phyloP scores from a whole-genome alignment of 2,329 filamentous ascomycete species.

The Acephala macrosclerotiorum region DNA sequence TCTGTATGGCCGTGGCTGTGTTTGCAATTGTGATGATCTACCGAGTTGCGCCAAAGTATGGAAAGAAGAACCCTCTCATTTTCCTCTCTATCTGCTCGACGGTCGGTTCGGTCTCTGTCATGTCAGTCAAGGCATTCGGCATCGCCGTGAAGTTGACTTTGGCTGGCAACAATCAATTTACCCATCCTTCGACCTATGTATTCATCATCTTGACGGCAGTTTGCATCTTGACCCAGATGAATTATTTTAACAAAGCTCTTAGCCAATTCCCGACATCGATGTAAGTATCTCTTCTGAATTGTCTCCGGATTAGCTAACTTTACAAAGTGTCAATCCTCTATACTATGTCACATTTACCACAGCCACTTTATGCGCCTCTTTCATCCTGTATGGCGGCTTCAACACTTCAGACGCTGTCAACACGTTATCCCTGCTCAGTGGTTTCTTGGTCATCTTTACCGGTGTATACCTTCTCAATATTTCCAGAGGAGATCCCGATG shows the following conservation, averaged over 20 bases:
- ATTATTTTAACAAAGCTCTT: conserved; percentile 99
- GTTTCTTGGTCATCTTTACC: conserved; percentile 93
- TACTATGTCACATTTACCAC: conserved; percentile 99
- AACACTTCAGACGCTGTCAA: conserved; percentile 93
- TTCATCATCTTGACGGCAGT: conserved; percentile 93
- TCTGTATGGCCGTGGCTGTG: conserved; percentile 78
- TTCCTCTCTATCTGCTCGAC: conserved; percentile 98
- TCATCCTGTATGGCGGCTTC: conserved; percentile 95
- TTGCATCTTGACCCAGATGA: conserved; percentile 99
- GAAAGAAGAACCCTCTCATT: conserved; percentile 94
- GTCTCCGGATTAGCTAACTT: conserved; percentile 22
- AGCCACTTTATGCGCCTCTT: conserved; percentile 90
- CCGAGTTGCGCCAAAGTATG: conserved; percentile 85
- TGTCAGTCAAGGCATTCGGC: conserved; percentile 98
- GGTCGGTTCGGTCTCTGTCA: conserved; percentile 96
- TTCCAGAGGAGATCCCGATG: conserved; percentile 90
- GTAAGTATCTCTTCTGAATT: conserved; percentile 59
- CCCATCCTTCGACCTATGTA: conserved; percentile 93
- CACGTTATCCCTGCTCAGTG: conserved; percentile 89
- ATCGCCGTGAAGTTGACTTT: conserved; percentile 97
- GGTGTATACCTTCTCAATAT: conserved; percentile 96
- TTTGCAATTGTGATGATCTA: conserved; percentile 98
- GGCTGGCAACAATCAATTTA: conserved; percentile 92
- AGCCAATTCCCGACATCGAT: conserved; percentile 98
- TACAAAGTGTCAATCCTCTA: conserved; percentile 69